Evolutionary conservation across 148 eudicot genomes (phyloP), one percentile per base, ranked within the genome.

Genomic region (Camellia japonica): DNA sequence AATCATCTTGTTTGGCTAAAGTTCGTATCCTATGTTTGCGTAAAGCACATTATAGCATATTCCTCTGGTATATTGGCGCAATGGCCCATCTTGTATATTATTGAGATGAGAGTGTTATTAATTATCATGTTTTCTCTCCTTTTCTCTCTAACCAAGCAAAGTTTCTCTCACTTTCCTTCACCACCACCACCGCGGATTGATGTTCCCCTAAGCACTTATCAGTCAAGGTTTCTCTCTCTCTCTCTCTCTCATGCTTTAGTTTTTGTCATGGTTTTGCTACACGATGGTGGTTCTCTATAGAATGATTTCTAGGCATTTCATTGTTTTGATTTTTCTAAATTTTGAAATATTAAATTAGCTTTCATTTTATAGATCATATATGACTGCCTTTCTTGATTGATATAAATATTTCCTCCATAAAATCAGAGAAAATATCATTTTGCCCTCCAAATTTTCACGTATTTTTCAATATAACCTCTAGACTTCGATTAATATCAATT

Each of bases 41-140:
- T 52, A 54, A 5, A 85, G 90, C 87, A 82, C 80, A 83, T 85
- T 59, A 11, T 42, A 84, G 89, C 61, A 90, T 88, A 90, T 88
- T 86, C 92, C 83, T 15, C 20, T 77, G 52, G 92, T 71, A 90
- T 85, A 82, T 84, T 79, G 54, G 56, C 1, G 65, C 78, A 78
- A 11, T 68, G 63, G 44, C 58, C 56, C 42, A 58, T 77, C 68
- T 15, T 55, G 1, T 15, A 2, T 18, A 7, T 6, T 4, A 70
- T 49, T 51, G 30, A 5, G 8, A 16, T 59, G 41, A 51, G 42
- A 23, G 51, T 14, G 38, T 30, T 30, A 30, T 30, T 30, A 30
- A 30, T 30, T 30, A 1, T 30, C 56, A 0, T 47, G 15, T 51
- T 12, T 30, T 56, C 38, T 3, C 4, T 68, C 2, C 61, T 4